Percentiles rank a stretch among this genome's conserved stretches.
phyloP scores from a whole-genome alignment of 139 green algal species.

The Picochlorum sp. region DNA sequence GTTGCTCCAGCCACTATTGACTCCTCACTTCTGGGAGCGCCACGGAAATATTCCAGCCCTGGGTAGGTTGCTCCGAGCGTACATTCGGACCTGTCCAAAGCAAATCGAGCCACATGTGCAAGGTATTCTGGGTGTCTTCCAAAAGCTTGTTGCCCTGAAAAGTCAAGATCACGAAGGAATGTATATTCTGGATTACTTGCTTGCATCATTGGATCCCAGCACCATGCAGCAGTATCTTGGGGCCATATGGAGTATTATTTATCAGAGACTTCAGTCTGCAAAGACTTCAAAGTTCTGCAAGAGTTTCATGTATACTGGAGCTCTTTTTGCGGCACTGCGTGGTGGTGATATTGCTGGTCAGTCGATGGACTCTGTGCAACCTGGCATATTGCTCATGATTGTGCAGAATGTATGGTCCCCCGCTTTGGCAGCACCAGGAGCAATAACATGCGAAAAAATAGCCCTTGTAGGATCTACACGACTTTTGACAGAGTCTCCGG shows the following conservation, averaged over 20 bases:
- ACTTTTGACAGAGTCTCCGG: conserved; percentile 49
- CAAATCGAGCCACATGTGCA: conserved; percentile 64
- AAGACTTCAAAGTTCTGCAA: conserved; percentile 64
- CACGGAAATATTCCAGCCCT: conserved; percentile 88
- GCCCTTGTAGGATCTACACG: conserved; percentile 57
- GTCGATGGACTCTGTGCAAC: conserved; percentile 74
- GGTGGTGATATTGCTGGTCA: conserved; percentile 35
- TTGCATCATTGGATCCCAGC: not conserved
- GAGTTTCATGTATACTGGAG: conserved; percentile 65
- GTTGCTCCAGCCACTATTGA: conserved; percentile 82
- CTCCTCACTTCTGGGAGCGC: conserved; percentile 83
- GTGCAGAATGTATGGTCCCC: conserved; percentile 54
- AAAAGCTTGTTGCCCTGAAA: conserved; percentile 83
- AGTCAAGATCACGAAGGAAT: conserved; percentile 89
- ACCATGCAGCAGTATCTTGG: conserved; percentile 17
- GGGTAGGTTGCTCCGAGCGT: conserved; percentile 86
- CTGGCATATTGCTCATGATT: conserved; percentile 59
- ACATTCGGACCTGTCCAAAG: conserved; percentile 55
- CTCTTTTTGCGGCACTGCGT: conserved; percentile 57
- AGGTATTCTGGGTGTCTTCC: conserved; percentile 83
- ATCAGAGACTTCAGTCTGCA: conserved; percentile 47
- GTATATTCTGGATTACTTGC: conserved; percentile 72
- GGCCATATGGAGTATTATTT: conserved; percentile 29
- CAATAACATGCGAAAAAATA: conserved; percentile 64
- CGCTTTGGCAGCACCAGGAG: conserved; percentile 33